Conservation (phyloP, 2,329 filamentous ascomycete genomes). For the Didymella pomorum region DNA sequence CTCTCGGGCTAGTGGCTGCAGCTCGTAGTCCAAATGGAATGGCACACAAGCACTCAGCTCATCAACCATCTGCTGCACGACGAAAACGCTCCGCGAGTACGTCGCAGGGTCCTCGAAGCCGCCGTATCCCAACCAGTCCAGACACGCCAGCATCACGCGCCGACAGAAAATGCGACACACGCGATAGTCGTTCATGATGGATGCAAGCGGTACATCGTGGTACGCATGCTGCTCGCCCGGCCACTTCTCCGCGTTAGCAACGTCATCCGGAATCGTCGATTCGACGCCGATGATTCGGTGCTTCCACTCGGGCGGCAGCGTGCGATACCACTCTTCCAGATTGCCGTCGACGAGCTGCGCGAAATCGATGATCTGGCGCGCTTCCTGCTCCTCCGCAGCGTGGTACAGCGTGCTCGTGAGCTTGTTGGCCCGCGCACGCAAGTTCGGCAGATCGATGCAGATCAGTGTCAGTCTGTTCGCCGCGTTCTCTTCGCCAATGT, state of each 20-base stretch:
- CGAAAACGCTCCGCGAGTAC: slow-evolving; percentile 34
- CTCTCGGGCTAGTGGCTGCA: slow-evolving; percentile 46
- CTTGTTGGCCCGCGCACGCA: slow-evolving; percentile 46
- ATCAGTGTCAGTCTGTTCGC: slow-evolving; percentile 52
- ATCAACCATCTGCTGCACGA: slow-evolving; percentile 51
- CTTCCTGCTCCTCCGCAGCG: slow-evolving; percentile 35
- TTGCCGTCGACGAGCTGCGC: slow-evolving; percentile 49
- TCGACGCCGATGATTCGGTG: slow-evolving; percentile 44
- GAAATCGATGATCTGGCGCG: slow-evolving; percentile 44
- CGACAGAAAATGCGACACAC: slow-evolving; percentile 53
- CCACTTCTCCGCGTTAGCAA: slow-evolving; percentile 45
- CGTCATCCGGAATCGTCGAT: slow-evolving; percentile 39
- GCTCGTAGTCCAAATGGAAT: slow-evolving; percentile 50
- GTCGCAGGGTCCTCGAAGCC: slow-evolving; percentile 22
- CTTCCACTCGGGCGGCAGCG: slow-evolving; percentile 48
- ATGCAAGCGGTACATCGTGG: slow-evolving; percentile 50
- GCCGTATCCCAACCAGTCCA: slow-evolving; percentile 36
- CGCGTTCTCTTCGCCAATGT: slow-evolving; percentile 48
- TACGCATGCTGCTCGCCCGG: slow-evolving; percentile 52
- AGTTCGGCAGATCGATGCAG: slow-evolving; percentile 50
- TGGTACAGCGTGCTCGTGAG: slow-evolving; percentile 39
- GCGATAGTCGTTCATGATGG: slow-evolving; percentile 53
- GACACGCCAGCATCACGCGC: slow-evolving; percentile 49
- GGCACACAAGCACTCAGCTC: slow-evolving; percentile 52
- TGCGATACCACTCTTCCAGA: slow-evolving; percentile 49